Conservation (phyloP, 805 yeast species). For the Sporopachydermia lactativora region DNA sequence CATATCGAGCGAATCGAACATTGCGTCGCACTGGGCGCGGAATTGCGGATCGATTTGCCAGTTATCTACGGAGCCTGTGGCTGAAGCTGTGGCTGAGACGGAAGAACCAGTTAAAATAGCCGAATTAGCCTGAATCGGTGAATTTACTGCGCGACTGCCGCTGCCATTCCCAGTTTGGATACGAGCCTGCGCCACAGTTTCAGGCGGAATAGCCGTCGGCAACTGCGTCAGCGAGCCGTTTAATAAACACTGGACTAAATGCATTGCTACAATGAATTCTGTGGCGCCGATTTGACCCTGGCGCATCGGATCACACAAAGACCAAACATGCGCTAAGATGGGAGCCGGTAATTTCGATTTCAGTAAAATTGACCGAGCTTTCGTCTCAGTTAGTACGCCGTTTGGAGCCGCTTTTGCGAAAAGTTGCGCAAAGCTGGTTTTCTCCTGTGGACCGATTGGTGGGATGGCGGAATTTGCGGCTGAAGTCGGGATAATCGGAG, state of each 20-base stretch:
- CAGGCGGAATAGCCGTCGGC: constrained; percentile 32
- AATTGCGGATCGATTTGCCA: constrained; percentile 63
- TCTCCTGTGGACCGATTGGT: constrained; percentile 41
- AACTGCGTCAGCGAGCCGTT: constrained; percentile 49
- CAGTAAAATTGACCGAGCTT: constrained; percentile 73
- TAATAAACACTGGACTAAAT: constrained; percentile 71
- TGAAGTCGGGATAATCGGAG: constrained; percentile 13
- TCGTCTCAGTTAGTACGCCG: constrained; percentile 55
- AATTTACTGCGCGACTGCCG: no score
- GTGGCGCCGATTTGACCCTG: constrained; percentile 58
- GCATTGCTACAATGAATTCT: constrained; percentile 90
- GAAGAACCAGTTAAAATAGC: constrained; percentile 11
- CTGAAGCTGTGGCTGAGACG: constrained; percentile 15
- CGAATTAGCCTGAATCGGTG: constrained; percentile 5
- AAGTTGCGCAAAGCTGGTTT: constrained; percentile 50
- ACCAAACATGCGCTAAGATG: constrained; percentile 79
- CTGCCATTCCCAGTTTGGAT: constrained; percentile 7
- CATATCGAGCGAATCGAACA: constrained; percentile 71
- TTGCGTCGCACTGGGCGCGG: constrained; percentile 61
- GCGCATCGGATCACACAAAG: constrained; percentile 62
- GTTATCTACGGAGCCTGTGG: constrained; percentile 28
- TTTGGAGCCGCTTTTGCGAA: constrained; percentile 53
- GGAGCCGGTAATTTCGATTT: constrained; percentile 78
- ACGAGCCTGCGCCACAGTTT: constrained; percentile 19
- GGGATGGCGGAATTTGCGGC: constrained; percentile 22